Base-by-base conservation (phyloP, 139 green algal genomes). In the Micractinium conductrix region DNA sequence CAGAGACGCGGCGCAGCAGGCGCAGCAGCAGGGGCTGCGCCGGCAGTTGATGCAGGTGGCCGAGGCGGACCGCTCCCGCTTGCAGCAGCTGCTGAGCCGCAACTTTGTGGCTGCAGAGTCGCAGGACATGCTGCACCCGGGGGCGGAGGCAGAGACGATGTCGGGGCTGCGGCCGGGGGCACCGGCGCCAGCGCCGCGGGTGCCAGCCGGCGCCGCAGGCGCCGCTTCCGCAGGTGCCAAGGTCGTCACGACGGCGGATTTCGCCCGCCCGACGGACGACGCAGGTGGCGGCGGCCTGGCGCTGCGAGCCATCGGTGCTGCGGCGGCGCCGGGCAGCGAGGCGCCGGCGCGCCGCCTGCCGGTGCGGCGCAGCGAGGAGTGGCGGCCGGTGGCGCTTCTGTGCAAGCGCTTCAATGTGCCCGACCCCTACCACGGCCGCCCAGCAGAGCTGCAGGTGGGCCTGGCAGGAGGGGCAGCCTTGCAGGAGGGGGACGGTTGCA, bases 381-480 rank as follows among this genome's bases (percentile, higher is more conserved):
- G 97, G 97, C 76, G 93, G 48, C 97, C 97, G 17, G 89, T 85
- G 60, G 89, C 95, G 10, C 89, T 99, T 84, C 92, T 99, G 80
- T 99, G 96, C 91, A 96, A 94, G 88, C 90, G 97, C 0, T 96
- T 98, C 78, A 95, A 96, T 37, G 92, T 99, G 62, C 87, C 90
- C 0, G 95, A 99, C 84, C 97, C 97, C 0, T 98, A 95, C 89
- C 86, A 91, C 48, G 90, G 85, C 19, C 45, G 74, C 26, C 80
- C 90, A 1, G 70, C 84, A 28, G 80, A 82, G 67, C 48, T 86
- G 44, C 69, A 85, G 80, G 80, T 71, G 30, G 10, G 80, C 2
- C 35, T n/a, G 37, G 12, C 16, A 70, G 1, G 21, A 19, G 37
- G 16, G 60, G 28, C n/a, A 67, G 26, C 38, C 12, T 21, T 60